These are phyloP conservation scores for Funneliformis caledonium DNA, from an alignment of 371 early-diverging fungal genomes.

Conservation along the genomic window DNA sequence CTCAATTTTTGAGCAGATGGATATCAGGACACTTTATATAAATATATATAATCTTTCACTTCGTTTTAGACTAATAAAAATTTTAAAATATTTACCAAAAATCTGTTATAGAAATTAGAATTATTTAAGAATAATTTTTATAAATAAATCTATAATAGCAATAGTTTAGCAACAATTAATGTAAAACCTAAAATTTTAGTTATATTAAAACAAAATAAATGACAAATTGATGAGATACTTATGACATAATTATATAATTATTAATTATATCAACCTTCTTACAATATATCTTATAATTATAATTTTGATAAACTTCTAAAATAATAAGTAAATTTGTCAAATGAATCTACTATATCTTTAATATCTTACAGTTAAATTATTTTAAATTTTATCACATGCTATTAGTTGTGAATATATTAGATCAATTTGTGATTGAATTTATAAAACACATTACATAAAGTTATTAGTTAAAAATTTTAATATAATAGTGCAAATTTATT, in stretches of 20 bases:
- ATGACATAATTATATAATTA: not conserved
- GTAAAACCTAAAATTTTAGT: not conserved
- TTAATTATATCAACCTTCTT: not conserved
- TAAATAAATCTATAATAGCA: not conserved
- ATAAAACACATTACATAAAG: not conserved
- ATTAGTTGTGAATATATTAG: conserved; percentile 7
- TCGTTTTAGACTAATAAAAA: no score
- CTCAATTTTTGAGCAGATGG: no score
- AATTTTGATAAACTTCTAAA: not conserved
- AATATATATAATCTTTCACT: no score
- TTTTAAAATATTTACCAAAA: no score
- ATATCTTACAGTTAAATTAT: not conserved
- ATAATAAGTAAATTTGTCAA: not conserved
- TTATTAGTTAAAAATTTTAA: not conserved
- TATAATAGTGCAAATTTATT: not conserved
- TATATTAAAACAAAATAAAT: not conserved
- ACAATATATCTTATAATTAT: not conserved
- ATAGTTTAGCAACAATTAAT: not conserved
- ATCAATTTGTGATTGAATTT: not conserved
- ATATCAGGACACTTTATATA: no score
- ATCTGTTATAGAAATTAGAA: no score
- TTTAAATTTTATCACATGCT: not conserved
- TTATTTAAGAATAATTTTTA: not conserved
- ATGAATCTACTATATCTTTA: not conserved
- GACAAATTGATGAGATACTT: not conserved